Evolutionary conservation across 73 alveolate species (phyloP), one percentile per base, ranked within the genome.

Genomic region (Paramecium primaurelia): DNA sequence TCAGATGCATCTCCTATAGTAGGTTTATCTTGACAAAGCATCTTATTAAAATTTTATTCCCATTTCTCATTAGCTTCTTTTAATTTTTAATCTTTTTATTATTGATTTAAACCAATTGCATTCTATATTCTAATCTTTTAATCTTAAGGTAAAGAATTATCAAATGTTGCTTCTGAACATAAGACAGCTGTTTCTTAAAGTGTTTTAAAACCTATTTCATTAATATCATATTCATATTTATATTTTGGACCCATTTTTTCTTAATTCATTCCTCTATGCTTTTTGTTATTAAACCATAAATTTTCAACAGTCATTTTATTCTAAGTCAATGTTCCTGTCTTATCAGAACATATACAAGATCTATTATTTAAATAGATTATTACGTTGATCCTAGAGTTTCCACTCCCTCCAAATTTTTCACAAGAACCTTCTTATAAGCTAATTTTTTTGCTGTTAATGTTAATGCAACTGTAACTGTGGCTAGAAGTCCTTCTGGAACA

Each of bases 1-100:
- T 98, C 99, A 59, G 98, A 94, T 6, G 98, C 99, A 96, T 96
- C 99, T 7, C 99, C 98, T 12, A 80, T 89, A 38, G 98, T 93
- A 68, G 86, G 75, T 58, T 85, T 71, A 2, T 77, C 88, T 40
- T 44, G 22, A 25, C 77, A 88, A 25, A 42, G 85, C 47, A 88
- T 32, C 34, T 88, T 58, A 20, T 6, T 58, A 6, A 54, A 47
- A 77, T 69, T 60, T 26, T 5, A n/a, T 54, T 32, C 92, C 87
- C 89, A 47, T 49, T 58, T 80, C 40, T 54, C 32, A 8, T 59
- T 86, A 0, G 71, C 80, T 58, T 86, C 71, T 14, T 86, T 59
- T 49, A 59, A 49, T 86, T 26, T 64, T 54, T 38, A 18, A 25
- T 86, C 71, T 18, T 86, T 86, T 54, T 64, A 58, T 54, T 58